Evolutionary conservation across 352 stramenopile species (phyloP).

Genomic region (Blastocystis sp.): DNA sequence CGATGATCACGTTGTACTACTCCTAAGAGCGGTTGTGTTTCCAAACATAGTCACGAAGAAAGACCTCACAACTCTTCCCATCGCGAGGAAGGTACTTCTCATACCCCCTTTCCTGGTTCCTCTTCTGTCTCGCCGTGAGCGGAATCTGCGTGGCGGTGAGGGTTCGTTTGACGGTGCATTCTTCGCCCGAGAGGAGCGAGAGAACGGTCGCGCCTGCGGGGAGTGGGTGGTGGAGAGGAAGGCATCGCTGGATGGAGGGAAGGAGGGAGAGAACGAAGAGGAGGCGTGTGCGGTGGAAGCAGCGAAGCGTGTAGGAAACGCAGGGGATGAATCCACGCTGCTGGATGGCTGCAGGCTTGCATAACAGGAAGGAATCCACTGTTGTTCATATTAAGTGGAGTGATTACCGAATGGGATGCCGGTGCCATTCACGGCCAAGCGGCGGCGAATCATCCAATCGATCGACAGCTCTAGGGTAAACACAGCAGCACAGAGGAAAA

Average conservation of each 20-base stretch:
- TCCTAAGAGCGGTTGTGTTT: background rate
- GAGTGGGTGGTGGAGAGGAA: background rate
- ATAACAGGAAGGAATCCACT: background rate
- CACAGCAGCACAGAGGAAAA: background rate
- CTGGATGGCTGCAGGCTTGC: background rate
- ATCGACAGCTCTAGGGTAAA: background rate
- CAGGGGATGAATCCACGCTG: background rate
- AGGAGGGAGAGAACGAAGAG: background rate
- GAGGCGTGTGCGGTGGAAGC: background rate
- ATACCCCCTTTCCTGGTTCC: background rate
- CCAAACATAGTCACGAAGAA: background rate
- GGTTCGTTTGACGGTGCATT: background rate
- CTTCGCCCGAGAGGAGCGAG: background rate
- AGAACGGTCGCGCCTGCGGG: background rate
- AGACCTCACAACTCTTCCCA: background rate
- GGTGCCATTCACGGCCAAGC: background rate
- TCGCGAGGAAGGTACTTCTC: background rate
- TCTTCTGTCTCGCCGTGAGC: background rate
- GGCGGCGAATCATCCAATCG: background rate
- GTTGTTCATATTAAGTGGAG: background rate
- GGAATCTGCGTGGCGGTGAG: background rate
- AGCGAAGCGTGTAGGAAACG: background rate
- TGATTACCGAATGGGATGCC: background rate
- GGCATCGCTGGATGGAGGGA: background rate
- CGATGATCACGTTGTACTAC: background rate